These are phyloP conservation scores for Nothopassalora personata DNA, from an alignment of 2,329 filamentous ascomycete genomes.

Conservation along the genomic window DNA sequence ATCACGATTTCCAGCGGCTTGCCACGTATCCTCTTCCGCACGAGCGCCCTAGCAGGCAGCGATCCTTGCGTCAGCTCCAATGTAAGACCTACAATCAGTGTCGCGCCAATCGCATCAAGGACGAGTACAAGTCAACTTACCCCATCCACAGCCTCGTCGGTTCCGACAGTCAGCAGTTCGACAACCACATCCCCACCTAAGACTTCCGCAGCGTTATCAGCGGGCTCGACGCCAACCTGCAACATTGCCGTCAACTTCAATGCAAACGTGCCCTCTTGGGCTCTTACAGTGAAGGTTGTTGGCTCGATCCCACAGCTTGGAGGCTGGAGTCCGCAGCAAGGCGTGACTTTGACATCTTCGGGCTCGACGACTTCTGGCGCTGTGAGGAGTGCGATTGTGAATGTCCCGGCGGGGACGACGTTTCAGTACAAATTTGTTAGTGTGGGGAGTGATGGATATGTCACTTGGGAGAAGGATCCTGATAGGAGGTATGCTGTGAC, in stretches of 20 bases:
- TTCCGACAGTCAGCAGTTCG: background rate
- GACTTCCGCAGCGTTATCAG: constrained; percentile 9
- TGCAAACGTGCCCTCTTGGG: constrained; percentile 53
- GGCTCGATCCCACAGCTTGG: constrained; percentile 58
- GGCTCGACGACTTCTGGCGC: constrained; percentile 56
- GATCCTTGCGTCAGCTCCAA: constrained; percentile 30
- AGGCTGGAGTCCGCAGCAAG: constrained; percentile 51
- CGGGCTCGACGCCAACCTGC: constrained; percentile 12
- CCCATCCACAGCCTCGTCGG: background rate
- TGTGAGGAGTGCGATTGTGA: constrained; percentile 56
- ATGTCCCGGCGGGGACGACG: constrained; percentile 50
- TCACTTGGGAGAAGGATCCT: constrained; percentile 60
- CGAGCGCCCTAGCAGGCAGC: constrained; percentile 32
- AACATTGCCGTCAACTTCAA: constrained; percentile 58
- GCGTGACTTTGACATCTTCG: constrained; percentile 52
- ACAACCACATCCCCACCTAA: constrained; percentile 25
- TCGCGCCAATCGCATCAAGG: background rate
- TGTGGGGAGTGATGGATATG: constrained; percentile 47
- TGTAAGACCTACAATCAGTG: background rate
- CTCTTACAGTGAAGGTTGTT: constrained; percentile 60
- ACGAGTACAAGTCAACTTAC: background rate
- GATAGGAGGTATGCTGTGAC: constrained; percentile 41
- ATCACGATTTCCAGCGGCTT: constrained; percentile 42
- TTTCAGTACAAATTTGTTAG: constrained; percentile 60
- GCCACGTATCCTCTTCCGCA: constrained; percentile 41